Percentiles rank a stretch among this genome's conserved stretches.
These are phyloP conservation scores for Xylaria sp. DNA, from an alignment of 2,329 filamentous ascomycete species.

Conservation along the genomic window DNA sequence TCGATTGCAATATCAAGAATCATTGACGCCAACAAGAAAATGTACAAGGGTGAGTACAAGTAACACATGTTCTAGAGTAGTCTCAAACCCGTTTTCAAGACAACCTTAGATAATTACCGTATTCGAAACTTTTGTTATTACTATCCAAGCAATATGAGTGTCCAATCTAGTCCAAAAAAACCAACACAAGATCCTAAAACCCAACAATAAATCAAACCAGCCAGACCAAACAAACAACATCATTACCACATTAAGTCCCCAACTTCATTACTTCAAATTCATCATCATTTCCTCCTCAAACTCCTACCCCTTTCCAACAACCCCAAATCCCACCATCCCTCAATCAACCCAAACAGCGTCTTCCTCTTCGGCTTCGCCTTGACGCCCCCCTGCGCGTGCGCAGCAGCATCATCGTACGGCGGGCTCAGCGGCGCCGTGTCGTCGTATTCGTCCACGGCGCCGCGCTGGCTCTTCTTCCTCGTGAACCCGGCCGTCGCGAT, in stretches of 20 bases:
- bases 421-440: constrained; percentile 46
- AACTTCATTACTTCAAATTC: constrained; percentile 19
- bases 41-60: background rate
- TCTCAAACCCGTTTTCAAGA: background rate
- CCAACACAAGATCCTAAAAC: constrained; percentile 1
- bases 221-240: constrained; percentile 13
- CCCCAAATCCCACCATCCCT: constrained; percentile 67
- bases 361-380: constrained; percentile 54
- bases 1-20: too few species aligned
- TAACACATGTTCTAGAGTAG: background rate
- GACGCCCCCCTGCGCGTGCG: constrained; percentile 26
- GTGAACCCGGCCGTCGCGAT: constrained; percentile 44
- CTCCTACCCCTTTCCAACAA: constrained; percentile 58
- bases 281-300: constrained; percentile 37
- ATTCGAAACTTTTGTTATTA: constrained; percentile 19
- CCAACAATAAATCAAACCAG: constrained; percentile 16
- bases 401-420: constrained; percentile 23
- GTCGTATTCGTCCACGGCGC: constrained; percentile 38
- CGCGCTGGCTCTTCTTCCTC: constrained; percentile 40
- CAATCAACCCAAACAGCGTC: constrained; percentile 61
- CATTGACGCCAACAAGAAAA: background rate
- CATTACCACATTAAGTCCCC: constrained; percentile 32
- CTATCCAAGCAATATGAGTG: constrained; percentile 20
- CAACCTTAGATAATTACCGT: background rate
- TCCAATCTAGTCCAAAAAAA: constrained; percentile 15